Conservation (phyloP, 768 basidiomycete genomes). For the Myochromella boudieri region DNA sequence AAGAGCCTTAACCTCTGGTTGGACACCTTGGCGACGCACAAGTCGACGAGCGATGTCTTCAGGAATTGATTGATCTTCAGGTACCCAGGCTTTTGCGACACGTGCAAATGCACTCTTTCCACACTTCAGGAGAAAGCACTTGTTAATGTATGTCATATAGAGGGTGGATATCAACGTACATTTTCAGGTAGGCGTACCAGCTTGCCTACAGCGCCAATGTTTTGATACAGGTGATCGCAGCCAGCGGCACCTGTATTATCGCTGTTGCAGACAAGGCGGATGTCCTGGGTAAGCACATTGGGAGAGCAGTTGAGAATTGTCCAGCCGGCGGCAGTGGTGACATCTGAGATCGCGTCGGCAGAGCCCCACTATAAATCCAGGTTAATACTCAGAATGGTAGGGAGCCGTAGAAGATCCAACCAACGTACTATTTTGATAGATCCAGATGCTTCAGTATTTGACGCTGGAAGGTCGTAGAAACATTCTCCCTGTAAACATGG, state of each 20-base stretch:
- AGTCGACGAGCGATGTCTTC: constrained; percentile 23
- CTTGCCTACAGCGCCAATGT: constrained; percentile 40
- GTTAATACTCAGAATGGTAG: too few species aligned
- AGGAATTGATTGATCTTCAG: constrained; percentile 44
- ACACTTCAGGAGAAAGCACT: too few species aligned
- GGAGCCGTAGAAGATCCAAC: too few species aligned
- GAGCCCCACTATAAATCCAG: constrained; percentile 43
- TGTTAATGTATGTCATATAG: too few species aligned
- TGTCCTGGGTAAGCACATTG: constrained; percentile 37
- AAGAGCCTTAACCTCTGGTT: constrained; percentile 37
- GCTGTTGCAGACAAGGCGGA: constrained; percentile 44
- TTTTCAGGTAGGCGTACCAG: constrained; percentile 52
- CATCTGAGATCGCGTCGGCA: constrained; percentile 33
- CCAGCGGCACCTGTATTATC: constrained; percentile 22
- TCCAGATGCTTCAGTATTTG: constrained; percentile 28
- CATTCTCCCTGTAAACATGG: constrained; percentile 38
- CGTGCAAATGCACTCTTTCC: constrained; percentile 37
- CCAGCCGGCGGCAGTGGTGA: constrained; percentile 51
- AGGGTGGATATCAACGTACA: constrained; percentile 36
- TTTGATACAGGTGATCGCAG: constrained; percentile 38
- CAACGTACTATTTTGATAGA: constrained; percentile 36
- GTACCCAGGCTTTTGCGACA: constrained; percentile 37
- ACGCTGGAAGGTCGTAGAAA: constrained; percentile 34
- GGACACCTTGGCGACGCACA: constrained; percentile 30
- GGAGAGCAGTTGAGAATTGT: constrained; percentile 45